These are phyloP conservation scores for Cymbopogon flexuosus DNA, from an alignment of 202 grass and related monocot genomes.

Conservation along the genomic window DNA sequence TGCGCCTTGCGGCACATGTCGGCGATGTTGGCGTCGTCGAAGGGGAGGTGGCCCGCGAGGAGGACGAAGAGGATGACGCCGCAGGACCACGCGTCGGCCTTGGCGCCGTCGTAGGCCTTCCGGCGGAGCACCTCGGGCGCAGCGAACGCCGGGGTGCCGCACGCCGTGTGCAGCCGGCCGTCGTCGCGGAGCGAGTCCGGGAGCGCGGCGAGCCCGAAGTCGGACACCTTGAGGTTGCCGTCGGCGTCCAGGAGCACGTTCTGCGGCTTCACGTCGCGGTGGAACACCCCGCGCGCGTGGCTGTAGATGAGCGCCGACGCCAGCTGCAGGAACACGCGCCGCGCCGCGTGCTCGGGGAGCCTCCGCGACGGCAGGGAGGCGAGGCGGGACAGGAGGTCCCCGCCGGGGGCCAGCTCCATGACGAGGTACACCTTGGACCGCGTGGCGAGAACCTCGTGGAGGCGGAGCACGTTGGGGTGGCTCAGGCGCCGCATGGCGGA, in stretches of 20 bases:
- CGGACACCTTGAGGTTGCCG: slow-evolving; percentile 74
- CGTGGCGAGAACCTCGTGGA: slow-evolving; percentile 91
- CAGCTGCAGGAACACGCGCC: slow-evolving; percentile 74
- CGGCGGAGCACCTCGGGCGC: slow-evolving; percentile 78
- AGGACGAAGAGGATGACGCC: slow-evolving; percentile 90
- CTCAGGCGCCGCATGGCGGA: slow-evolving; percentile 76
- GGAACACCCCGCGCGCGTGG: slow-evolving; percentile 74
- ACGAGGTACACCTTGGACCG: slow-evolving; percentile 74
- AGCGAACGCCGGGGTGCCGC: slow-evolving; percentile 76
- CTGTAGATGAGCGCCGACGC: slow-evolving; percentile 68
- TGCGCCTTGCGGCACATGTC: slow-evolving; percentile 69
- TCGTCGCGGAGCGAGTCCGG: slow-evolving; percentile 66
- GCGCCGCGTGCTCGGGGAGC: slow-evolving; percentile 49
- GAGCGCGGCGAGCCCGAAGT: slow-evolving; percentile 84
- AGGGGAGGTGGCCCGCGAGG: slow-evolving; percentile 66
- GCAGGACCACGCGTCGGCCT: slow-evolving; percentile 87
- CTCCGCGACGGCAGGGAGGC: slow-evolving; percentile 41
- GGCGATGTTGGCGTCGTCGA: slow-evolving; percentile 79
- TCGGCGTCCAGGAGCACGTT: slow-evolving; percentile 72
- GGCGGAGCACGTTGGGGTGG: slow-evolving; percentile 71
- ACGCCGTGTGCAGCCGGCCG: slow-evolving; percentile 66
- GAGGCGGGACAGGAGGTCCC: slow-evolving; percentile 60
- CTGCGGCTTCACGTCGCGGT: slow-evolving; percentile 90
- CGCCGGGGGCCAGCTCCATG: slow-evolving; percentile 75
- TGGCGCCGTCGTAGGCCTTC: slow-evolving; percentile 71